phyloP scores from a whole-genome alignment of 129 eudicot species.

The Heracleum sosnowskyi region DNA sequence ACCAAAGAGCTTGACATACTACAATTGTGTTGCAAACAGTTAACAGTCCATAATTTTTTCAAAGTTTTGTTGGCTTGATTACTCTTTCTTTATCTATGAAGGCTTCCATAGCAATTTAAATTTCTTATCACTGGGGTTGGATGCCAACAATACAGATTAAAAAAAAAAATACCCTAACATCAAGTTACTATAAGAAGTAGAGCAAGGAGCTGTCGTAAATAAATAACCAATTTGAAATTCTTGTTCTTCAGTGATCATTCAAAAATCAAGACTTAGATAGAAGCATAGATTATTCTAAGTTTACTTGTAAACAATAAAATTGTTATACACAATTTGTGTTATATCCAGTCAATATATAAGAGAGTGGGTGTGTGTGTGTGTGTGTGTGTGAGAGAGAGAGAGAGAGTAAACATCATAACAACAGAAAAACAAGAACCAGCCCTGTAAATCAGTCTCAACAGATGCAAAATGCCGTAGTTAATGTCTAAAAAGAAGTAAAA shows the following conservation, averaged over 20 bases:
- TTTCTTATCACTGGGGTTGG: neutral
- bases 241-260: neutral
- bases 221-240: neutral
- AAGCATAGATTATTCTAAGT: neutral
- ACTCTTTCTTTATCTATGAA: neutral
- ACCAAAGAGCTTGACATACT: neutral
- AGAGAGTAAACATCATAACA: no score
- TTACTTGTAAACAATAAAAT: no score
- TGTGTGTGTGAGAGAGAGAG: no score
- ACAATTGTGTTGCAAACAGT: neutral
- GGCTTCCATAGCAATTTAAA: neutral
- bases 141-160: neutral
- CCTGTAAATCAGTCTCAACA: no score
- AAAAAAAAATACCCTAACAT: neutral
- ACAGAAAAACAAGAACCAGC: neutral
- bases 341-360: no score
- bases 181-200: neutral
- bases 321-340: no score
- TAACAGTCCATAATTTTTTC: neutral
- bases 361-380: no score
- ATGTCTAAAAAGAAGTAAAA: neutral
- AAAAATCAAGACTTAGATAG: neutral
- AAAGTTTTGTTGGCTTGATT: neutral
- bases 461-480: neutral
- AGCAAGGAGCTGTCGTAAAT: neutral